phyloP scores from a whole-genome alignment of 768 basidiomycete genomes.

The Dioszegia aurantiaca region DNA sequence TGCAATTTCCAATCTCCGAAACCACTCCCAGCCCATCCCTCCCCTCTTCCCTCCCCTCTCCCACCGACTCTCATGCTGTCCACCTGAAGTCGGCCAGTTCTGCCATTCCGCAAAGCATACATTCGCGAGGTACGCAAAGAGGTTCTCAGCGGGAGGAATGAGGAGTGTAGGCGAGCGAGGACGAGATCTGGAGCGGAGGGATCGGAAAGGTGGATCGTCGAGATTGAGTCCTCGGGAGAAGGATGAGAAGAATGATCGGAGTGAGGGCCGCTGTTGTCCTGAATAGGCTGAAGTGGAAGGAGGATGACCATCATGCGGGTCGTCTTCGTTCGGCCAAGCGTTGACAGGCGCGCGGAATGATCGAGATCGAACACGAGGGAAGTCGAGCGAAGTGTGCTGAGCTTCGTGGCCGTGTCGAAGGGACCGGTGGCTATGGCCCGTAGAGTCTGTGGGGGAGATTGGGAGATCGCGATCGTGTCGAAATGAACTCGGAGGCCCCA shows the following conservation, averaged over 20 bases:
- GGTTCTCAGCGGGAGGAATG: constrained; percentile 8
- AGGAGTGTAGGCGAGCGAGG: constrained; percentile 7
- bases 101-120: constrained; percentile 12
- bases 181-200: not conserved
- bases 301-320: too few species aligned
- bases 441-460: not conserved
- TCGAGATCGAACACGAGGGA: not conserved
- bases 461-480: not conserved
- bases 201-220: constrained; percentile 6
- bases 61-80: constrained; percentile 13
- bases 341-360: not conserved
- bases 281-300: too few species aligned
- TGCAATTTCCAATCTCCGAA: constrained; percentile 23
- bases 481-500: constrained; percentile 4
- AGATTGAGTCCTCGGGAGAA: constrained; percentile 9
- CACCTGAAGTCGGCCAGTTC: not conserved
- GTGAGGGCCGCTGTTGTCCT: not conserved
- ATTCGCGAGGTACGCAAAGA: constrained; percentile 3
- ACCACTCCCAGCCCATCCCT: constrained; percentile 42
- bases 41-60: constrained; percentile 21
- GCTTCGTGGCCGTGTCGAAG: not conserved
- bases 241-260: constrained; percentile 19
- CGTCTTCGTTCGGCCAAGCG: not conserved
- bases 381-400: not conserved
- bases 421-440: not conserved